Evolutionary conservation across 2,329 filamentous ascomycete genomes (phyloP).

Genomic region (Trichoderma pleuroti): DNA sequence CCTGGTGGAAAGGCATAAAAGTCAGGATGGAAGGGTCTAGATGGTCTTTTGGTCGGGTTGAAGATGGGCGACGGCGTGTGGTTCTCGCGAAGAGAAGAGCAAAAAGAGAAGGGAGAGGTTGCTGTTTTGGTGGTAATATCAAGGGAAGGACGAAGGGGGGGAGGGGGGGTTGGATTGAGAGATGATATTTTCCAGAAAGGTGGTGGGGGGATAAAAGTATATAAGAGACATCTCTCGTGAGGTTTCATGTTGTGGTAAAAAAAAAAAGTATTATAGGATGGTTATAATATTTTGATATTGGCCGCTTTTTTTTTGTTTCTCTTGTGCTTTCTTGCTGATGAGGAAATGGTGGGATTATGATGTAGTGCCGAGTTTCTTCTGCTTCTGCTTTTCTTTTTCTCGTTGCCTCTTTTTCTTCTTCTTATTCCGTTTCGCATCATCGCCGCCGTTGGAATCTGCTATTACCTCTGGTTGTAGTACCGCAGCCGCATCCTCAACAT

Average conservation of each 20-base stretch:
- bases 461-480: background rate
- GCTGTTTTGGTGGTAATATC: background rate
- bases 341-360: background rate
- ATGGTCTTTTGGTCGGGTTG: background rate
- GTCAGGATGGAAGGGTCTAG: background rate
- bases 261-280: background rate
- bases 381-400: slow-evolving; percentile 22
- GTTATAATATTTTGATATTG: background rate
- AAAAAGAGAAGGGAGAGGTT: background rate
- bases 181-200: background rate
- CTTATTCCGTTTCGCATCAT: background rate
- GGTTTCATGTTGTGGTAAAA: background rate
- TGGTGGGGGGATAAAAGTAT: background rate
- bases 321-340: background rate
- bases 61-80: background rate
- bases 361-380: slow-evolving; percentile 16
- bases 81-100: background rate
- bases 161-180: background rate
- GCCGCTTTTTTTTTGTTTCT: background rate
- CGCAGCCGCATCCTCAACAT: slow-evolving; percentile 20
- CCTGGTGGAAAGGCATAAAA: background rate
- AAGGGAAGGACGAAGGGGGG: background rate
- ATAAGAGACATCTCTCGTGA: background rate
- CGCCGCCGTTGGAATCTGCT: background rate
- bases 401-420: background rate